phyloP scores from a whole-genome alignment of 495 filamentous ascomycete genomes.

The Daldinia concentrica region DNA sequence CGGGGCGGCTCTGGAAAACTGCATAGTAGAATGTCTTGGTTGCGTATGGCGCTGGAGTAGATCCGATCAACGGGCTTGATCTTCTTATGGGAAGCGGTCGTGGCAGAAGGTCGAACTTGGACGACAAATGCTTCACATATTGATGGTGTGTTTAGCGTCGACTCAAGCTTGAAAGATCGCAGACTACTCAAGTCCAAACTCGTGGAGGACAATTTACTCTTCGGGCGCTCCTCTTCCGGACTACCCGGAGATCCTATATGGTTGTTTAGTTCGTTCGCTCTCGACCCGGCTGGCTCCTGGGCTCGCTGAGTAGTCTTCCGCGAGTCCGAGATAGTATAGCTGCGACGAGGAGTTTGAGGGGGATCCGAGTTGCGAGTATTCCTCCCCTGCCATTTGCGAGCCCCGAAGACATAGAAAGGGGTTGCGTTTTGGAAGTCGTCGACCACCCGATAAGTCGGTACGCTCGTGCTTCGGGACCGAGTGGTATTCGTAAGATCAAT shows the following conservation, averaged over 20 bases:
- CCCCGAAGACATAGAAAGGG: conserved; percentile 46
- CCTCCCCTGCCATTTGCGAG: conserved; percentile 21
- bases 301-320: conserved; percentile 13
- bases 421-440: conserved; percentile 42
- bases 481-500: conserved; percentile 48
- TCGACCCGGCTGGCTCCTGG: conserved; percentile 18
- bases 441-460: conserved; percentile 43
- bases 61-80: conserved; percentile 41
- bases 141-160: conserved; percentile 34
- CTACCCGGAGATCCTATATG: not conserved
- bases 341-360: conserved; percentile 19
- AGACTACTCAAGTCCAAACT: conserved; percentile 24
- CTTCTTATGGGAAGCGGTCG: conserved; percentile 25
- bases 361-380: conserved; percentile 1
- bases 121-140: conserved; percentile 41
- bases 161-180: conserved; percentile 22
- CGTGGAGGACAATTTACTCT: conserved; percentile 19
- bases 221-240: conserved; percentile 6
- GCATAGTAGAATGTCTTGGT: conserved; percentile 41
- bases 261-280: conserved; percentile 3
- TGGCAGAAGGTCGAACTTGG: conserved; percentile 31
- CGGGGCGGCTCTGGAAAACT: conserved; percentile 31
- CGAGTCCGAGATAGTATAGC: conserved; percentile 17
- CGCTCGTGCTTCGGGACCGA: conserved; percentile 50
- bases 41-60: conserved; percentile 37